These are phyloP conservation scores for Suillus clintonianus DNA, from an alignment of 768 basidiomycete species.

Conservation along the genomic window DNA sequence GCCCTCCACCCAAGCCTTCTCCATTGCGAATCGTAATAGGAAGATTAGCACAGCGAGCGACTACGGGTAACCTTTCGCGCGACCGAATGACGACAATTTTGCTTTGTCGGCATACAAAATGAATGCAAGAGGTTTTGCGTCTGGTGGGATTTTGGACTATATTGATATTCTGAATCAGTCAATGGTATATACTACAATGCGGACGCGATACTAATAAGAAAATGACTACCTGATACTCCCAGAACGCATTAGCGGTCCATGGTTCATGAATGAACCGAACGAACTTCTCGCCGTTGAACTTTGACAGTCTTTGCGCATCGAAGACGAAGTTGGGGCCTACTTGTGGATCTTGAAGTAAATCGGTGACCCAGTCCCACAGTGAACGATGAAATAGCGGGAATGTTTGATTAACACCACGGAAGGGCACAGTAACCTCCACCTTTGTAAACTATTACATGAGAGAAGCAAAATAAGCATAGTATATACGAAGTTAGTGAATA, in stretches of 20 bases:
- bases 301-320: too few species aligned
- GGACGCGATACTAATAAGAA: not conserved
- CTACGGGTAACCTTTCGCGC: too few species aligned
- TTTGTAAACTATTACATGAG: not conserved
- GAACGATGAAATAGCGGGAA: not conserved
- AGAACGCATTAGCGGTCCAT: not conserved
- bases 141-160: too few species aligned
- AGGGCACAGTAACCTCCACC: not conserved
- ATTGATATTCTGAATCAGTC: too few species aligned
- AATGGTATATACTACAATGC: not conserved
- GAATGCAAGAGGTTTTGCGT: too few species aligned
- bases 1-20: too few species aligned
- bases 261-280: too few species aligned
- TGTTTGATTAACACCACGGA: not conserved
- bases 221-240: not conserved
- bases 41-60: too few species aligned
- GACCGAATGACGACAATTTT: too few species aligned
- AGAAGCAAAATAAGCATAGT: slow-evolving; percentile 6
- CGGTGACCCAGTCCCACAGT: not conserved
- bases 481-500: not conserved
- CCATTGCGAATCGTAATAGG: too few species aligned
- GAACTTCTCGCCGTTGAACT: too few species aligned
- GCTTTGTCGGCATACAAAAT: too few species aligned
- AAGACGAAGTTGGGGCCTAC: slow-evolving; percentile 4
- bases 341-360: slow-evolving; percentile 4